A percentile compares a stretch with the other conserved stretches of the same genome.
Evolutionary conservation across 129 eudicot species (phyloP).

Genomic region (Apium graveolens): DNA sequence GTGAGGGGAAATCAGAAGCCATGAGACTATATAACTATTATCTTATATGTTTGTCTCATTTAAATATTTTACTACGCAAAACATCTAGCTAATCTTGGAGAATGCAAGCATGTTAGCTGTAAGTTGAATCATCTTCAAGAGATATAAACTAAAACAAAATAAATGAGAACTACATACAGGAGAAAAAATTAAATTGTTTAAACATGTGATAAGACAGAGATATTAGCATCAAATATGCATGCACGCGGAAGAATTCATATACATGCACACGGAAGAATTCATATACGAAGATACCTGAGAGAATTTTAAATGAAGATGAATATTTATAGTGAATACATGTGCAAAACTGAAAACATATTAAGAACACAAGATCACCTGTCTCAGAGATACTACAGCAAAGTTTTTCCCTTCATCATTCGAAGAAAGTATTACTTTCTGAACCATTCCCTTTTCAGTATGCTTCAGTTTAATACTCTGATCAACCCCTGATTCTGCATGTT

Average conservation of each 20-base stretch:
- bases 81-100: background rate
- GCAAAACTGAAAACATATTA: background rate
- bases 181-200: background rate
- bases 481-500: constrained; percentile 60
- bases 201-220: background rate
- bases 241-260: too few species aligned
- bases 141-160: background rate
- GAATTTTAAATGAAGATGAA: background rate
- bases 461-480: constrained; percentile 82
- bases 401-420: constrained; percentile 90
- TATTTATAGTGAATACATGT: background rate
- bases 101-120: background rate
- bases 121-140: background rate
- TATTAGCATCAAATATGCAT: background rate
- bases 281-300: background rate
- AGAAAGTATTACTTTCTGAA: constrained; percentile 74
- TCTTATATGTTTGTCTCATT: background rate
- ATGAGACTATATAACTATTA: background rate
- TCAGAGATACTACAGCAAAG: constrained; percentile 76
- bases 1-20: background rate
- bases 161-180: background rate
- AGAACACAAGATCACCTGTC: constrained; percentile 53
- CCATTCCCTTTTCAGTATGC: constrained; percentile 91
- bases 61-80: background rate
- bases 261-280: background rate